Base-by-base conservation (phyloP, 768 basidiomycete genomes). In the Russula lepida region DNA sequence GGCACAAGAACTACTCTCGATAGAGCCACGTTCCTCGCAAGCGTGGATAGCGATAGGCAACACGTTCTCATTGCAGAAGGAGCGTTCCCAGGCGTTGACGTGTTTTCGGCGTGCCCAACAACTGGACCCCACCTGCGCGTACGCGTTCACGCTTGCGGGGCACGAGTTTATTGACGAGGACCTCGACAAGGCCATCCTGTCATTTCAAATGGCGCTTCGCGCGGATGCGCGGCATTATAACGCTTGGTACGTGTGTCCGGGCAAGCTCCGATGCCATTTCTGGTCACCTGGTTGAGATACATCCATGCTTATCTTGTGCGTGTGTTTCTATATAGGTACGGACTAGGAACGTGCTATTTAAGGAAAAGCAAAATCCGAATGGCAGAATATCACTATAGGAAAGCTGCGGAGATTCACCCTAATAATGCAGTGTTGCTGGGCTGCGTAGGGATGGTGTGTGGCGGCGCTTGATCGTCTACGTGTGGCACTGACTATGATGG, bases 41-140 rank as follows among this genome's bases (percentile, higher is more conserved):
- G 84, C 94, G 17, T 99, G 97, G 97, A 97, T 98, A 66, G 90
- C 94, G 1, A 85, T 93, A 30, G 97, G 97, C 55, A 99, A 99
- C 75, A 77, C 92, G 68, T 98, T 98, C 74, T 95, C 93, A 15
- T 74, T 97, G 68, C 88, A 95, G 74, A 94, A 93, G 75, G 95
- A 99, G 69, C 88, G 92, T 67, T 78, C 88, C 54, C 90, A 97
- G 70, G 95, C 97, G 19, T 76, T 98, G 74, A 86, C 89, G 71
- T 97, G 94, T 76, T 98, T 99, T 76, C 81, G 85, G 61, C 85
- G 97, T 53, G 97, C 97, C 46, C 83, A 85, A 23, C 88, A 95
- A 72, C 73, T 98, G 71, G 92, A 93, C 72, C 86, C 92, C 19
- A 80, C 83, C 21, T 95, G 90, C 74, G 93, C 94, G 68, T 98